Base-by-base conservation (phyloP, 306 rosid genomes). In the Astragalus glycyphyllos region DNA sequence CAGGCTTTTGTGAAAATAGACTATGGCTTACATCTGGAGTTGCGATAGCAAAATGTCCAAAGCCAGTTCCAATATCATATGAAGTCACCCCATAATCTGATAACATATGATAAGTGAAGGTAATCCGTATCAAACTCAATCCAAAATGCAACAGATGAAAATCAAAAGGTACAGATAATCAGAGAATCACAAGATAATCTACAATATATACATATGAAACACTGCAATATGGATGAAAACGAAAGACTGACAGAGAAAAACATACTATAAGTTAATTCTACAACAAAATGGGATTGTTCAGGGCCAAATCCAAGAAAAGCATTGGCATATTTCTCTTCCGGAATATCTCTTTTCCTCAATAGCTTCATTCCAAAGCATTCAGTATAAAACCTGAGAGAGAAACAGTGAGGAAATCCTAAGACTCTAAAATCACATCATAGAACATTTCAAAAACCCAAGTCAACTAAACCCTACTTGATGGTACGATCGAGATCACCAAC, bases 401-500 rank as follows among this genome's bases (percentile, higher is more conserved):
- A 32, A 53, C 12, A 75, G 12, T 6, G 6, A 50, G 31, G 15
- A 47, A 40, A 70, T 6, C 14, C 12, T 37, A 47, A 70, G 55
- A 57, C 54, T 69, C 79, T 5, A 56, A 40, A 73, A 15, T 55
- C 67, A 59, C 72, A 61, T 55, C 15, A 51, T 1, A 8, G 37
- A 10, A 16, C 10, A 75, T 51, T 53, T 54, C 45, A 65, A 38
- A 17, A 42, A 66, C 47, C 58, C 44, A 49, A 58, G 57, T 49
- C 7, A 17, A 49, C 3, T 8, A 49, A 41, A 68, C 9, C 83
- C 6, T 83, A 94, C 98, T 89, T 87, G 90, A 94, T 94, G 29
- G 97, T 89, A 76, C 96, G 96, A 34, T 94, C 92, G 71, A 94
- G 98, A 77, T 94, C 97, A 69, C 97, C 98, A 55, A 94, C 98